A percentile compares a stretch with the other conserved stretches of the same genome.
These are phyloP conservation scores for Kandelia obovata DNA, from an alignment of 345 rosid genomes.

Conservation along the genomic window DNA sequence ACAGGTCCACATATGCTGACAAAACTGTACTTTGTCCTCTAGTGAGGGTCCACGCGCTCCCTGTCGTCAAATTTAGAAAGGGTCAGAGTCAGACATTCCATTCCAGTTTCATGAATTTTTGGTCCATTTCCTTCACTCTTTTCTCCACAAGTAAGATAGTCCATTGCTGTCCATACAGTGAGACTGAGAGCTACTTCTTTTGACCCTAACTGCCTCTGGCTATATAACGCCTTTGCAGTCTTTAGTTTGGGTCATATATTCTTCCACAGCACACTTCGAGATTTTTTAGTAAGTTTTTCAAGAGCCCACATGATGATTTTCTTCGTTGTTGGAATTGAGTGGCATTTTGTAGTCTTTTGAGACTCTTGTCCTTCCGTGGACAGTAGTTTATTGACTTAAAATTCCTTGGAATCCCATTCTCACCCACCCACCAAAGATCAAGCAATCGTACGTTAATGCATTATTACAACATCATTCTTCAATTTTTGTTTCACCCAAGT, in stretches of 20 bases:
- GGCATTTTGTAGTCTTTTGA: conserved; percentile 48
- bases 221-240: neutral
- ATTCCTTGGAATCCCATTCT: conserved; percentile 1
- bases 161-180: too few relatives aligned
- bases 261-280: conserved; percentile 19
- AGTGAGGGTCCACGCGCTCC: conserved; percentile 28
- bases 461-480: conserved; percentile 36
- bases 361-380: conserved; percentile 25
- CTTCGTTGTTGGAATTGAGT: conserved; percentile 24
- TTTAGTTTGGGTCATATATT: conserved; percentile 1
- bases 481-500: neutral
- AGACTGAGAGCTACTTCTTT: too few relatives aligned
- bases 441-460: conserved; percentile 20
- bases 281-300: neutral
- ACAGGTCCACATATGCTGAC: conserved; percentile 41
- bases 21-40: conserved; percentile 42
- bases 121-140: neutral
- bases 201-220: too few relatives aligned
- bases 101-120: neutral
- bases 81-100: conserved; percentile 28
- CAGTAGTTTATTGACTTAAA: neutral
- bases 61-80: conserved; percentile 23
- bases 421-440: neutral
- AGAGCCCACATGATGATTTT: neutral
- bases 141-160: too few relatives aligned